Evolutionary conservation across 768 basidiomycete genomes (phyloP).

Genomic region (Tylopilus felleus): DNA sequence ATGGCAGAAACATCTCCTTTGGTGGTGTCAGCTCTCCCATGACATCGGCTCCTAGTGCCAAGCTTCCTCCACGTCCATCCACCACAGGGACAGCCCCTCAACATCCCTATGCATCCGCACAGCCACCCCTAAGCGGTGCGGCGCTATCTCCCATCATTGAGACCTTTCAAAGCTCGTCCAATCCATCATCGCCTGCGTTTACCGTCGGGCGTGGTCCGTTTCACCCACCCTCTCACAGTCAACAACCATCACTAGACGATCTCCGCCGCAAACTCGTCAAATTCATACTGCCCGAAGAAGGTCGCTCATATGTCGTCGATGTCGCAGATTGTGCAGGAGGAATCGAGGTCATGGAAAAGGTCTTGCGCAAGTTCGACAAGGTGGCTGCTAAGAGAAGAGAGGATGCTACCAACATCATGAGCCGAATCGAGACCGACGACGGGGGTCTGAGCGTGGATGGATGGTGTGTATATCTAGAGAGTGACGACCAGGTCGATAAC

Average conservation of each 20-base stretch:
- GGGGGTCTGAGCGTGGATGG: slow-evolving; percentile 81
- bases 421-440: slow-evolving; percentile 64
- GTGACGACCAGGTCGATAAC: slow-evolving; percentile 46
- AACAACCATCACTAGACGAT: slow-evolving; percentile 65
- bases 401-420: slow-evolving; percentile 43
- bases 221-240: slow-evolving; percentile 40
- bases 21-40: slow-evolving; percentile 43
- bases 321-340: slow-evolving; percentile 78
- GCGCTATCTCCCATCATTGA: slow-evolving; percentile 76
- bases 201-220: slow-evolving; percentile 62
- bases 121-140: slow-evolving; percentile 37
- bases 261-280: slow-evolving; percentile 83
- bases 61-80: slow-evolving; percentile 44
- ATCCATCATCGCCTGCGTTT: slow-evolving; percentile 53
- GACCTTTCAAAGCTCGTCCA: slow-evolving; percentile 40
- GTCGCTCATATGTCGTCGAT: slow-evolving; percentile 72
- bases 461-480: slow-evolving; percentile 82
- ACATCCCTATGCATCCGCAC: slow-evolving; percentile 62
- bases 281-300: slow-evolving; percentile 82
- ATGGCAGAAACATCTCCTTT: slow-evolving; percentile 51
- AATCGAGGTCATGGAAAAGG: slow-evolving; percentile 83
- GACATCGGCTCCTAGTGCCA: slow-evolving; percentile 33
- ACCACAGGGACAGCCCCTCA: slow-evolving; percentile 40
- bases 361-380: slow-evolving; percentile 88
- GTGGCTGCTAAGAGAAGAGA: slow-evolving; percentile 39